Conservation (phyloP, 2,329 filamentous ascomycete genomes). For the Fusarium cyanostomum region DNA sequence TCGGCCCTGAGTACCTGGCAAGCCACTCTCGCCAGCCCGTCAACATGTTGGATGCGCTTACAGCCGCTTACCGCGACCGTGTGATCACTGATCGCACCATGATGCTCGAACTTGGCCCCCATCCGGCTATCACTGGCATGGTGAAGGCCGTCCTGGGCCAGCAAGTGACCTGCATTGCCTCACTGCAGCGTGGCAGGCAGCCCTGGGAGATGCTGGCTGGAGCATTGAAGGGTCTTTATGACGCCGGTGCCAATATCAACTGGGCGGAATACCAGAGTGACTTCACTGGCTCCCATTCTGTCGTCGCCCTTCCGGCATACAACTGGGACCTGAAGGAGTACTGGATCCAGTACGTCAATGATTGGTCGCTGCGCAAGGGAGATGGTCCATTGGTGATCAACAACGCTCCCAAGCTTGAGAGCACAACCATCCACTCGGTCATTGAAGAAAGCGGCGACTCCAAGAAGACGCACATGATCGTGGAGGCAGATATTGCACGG, state of each 20-base stretch:
- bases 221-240: slow-evolving; percentile 20
- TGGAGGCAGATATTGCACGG: slow-evolving; percentile 32
- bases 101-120: slow-evolving; percentile 33
- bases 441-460: slow-evolving; percentile 30
- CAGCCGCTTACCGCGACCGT: background rate
- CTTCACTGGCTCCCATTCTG: slow-evolving; percentile 22
- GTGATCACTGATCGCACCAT: slow-evolving; percentile 16
- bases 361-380: slow-evolving; percentile 76
- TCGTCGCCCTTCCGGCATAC: slow-evolving; percentile 74
- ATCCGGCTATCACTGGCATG: slow-evolving; percentile 33
- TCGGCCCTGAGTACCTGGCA: slow-evolving; percentile 22
- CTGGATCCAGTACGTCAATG: slow-evolving; percentile 70
- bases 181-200: slow-evolving; percentile 15
- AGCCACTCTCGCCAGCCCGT: slow-evolving; percentile 30
- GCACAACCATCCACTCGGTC: slow-evolving; percentile 29
- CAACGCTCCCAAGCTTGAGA: slow-evolving; percentile 15
- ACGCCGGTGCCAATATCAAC: slow-evolving; percentile 18
- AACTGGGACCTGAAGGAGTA: slow-evolving; percentile 79
- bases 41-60: slow-evolving; percentile 25
- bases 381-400: slow-evolving; percentile 31
- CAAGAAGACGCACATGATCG: slow-evolving; percentile 20
- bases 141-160: slow-evolving; percentile 25
- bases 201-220: slow-evolving; percentile 18
- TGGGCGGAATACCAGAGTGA: slow-evolving; percentile 45
- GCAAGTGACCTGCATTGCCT: slow-evolving; percentile 26